Evolutionary conservation across 768 basidiomycete genomes (phyloP).

Genomic region (Cystofilobasidium ferigula): DNA sequence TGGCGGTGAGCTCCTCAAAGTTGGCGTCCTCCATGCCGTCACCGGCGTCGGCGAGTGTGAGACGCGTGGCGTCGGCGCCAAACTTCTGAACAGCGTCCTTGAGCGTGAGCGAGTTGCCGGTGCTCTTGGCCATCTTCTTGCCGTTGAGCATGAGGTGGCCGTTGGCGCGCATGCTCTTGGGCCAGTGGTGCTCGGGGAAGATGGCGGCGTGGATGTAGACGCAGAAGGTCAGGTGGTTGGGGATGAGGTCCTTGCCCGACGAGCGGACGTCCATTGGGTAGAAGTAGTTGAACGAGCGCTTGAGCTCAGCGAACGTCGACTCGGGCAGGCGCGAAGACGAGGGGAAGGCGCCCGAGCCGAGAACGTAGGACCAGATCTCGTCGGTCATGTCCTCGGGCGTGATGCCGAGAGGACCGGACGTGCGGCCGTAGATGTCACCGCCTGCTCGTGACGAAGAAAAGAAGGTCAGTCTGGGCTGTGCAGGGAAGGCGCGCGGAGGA

Average conservation of each 20-base stretch:
- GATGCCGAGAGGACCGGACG: slow-evolving; percentile 71
- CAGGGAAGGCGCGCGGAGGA: background rate
- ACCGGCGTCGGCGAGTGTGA: slow-evolving; percentile 89
- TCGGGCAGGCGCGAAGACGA: slow-evolving; percentile 50
- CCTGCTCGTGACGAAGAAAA: slow-evolving; percentile 39
- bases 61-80: slow-evolving; percentile 85
- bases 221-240: slow-evolving; percentile 87
- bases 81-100: slow-evolving; percentile 83
- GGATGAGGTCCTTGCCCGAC: slow-evolving; percentile 92
- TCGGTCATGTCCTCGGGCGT: slow-evolving; percentile 89
- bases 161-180: slow-evolving; percentile 81
- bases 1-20: slow-evolving; percentile 96
- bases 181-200: slow-evolving; percentile 82
- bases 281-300: slow-evolving; percentile 88
- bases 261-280: slow-evolving; percentile 97
- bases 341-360: slow-evolving; percentile 56
- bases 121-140: slow-evolving; percentile 97
- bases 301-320: slow-evolving; percentile 72
- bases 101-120: slow-evolving; percentile 87
- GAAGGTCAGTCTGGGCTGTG: background rate
- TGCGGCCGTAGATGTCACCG: slow-evolving; percentile 63
- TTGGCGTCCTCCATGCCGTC: slow-evolving; percentile 65
- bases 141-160: slow-evolving; percentile 96
- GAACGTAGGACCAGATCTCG: slow-evolving; percentile 92
- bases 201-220: slow-evolving; percentile 92